A percentile compares a stretch with the other conserved stretches of the same genome.
Conservation (phyloP, 202 grass and related monocot species). For the Setaria italica region DNA sequence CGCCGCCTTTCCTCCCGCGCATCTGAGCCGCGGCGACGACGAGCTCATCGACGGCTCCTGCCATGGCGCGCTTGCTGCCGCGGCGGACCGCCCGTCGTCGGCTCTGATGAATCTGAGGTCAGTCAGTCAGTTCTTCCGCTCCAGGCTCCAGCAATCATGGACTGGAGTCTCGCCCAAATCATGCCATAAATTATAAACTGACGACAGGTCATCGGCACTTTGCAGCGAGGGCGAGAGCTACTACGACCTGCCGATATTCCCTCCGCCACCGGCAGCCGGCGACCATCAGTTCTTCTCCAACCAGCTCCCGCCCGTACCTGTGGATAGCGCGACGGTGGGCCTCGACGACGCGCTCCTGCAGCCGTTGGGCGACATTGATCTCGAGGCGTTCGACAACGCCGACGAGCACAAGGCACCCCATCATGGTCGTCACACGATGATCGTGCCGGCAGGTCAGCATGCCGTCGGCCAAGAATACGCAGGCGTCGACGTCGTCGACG, state of each 20-base stretch:
- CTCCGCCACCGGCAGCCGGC: background rate
- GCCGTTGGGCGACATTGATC: constrained; percentile 48
- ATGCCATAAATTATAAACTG: background rate
- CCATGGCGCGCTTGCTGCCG: background rate
- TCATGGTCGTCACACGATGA: background rate
- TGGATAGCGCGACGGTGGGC: background rate
- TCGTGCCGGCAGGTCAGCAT: background rate
- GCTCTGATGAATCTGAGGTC: background rate
- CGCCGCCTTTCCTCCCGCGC: background rate
- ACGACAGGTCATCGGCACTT: background rate
- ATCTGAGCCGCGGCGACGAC: no score
- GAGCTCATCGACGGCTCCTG: background rate
- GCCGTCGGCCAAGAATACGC: background rate
- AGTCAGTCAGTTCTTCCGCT: background rate
- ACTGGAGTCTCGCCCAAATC: background rate
- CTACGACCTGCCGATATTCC: background rate
- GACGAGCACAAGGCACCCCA: background rate
- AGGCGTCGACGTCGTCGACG: background rate
- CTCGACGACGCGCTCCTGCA: constrained; percentile 42
- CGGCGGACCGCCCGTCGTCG: background rate
- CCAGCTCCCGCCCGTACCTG: background rate
- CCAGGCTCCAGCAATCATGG: background rate
- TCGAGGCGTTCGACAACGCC: constrained; percentile 33
- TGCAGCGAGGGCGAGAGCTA: constrained; percentile 15
- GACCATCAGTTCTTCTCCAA: background rate